Percentiles rank a stretch among this genome's conserved stretches.
Conservation (phyloP, 441 rosid genomes). For the Gossypium gossypioides region DNA sequence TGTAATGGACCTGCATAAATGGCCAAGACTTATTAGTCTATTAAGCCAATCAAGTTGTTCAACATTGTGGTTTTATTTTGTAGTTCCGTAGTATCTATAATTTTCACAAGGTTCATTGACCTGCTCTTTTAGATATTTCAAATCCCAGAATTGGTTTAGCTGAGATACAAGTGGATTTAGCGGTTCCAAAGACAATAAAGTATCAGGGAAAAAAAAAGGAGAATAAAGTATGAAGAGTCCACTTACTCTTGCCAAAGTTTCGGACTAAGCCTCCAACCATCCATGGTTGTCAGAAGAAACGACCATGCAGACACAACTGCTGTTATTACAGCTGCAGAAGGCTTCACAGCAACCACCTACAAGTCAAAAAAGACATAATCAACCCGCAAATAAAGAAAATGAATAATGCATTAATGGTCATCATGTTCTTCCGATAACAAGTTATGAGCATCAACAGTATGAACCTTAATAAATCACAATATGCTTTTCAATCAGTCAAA, state of each 20-base stretch:
- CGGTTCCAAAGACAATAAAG: background rate
- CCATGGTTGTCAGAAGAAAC: constrained; percentile 68
- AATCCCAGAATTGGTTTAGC: background rate
- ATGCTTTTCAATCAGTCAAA: background rate
- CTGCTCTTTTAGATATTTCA: background rate
- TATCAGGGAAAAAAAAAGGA: background rate
- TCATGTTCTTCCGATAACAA: background rate
- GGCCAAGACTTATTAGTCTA: constrained; percentile 13
- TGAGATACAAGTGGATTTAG: background rate
- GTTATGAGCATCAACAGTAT: background rate
- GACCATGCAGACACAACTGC: constrained; percentile 89
- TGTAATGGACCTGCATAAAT: constrained; percentile 54
- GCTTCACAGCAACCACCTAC: constrained; percentile 65
- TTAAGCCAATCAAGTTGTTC: background rate
- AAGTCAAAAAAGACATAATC: background rate
- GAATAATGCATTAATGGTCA: background rate
- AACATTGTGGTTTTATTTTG: background rate
- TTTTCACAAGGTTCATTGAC: background rate
- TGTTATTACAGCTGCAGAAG: constrained; percentile 46
- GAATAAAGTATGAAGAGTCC: background rate
- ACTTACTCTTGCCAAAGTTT: constrained; percentile 80
- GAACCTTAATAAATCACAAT: background rate
- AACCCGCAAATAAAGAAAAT: background rate
- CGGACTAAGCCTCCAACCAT: constrained; percentile 45
- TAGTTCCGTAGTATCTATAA: background rate